Evolutionary conservation across 805 yeast species (phyloP), one percentile per base, ranked within the genome.

Genomic region (Myxozyma mucilagina): DNA sequence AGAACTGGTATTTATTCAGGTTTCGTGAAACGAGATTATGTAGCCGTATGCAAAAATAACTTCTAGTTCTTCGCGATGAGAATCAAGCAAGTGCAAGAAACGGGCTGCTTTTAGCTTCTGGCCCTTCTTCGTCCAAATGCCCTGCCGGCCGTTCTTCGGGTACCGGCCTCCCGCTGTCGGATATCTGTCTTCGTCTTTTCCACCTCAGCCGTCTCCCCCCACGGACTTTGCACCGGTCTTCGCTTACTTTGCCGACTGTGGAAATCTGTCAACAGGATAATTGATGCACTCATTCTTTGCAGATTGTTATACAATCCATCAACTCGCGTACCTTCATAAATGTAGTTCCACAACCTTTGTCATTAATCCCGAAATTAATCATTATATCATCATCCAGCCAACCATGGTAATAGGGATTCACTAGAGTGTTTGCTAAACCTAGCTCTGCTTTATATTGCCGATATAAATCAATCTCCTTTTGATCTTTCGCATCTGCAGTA

Each of bases 331-430:
- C 66, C 5, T 20, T 39, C 44, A 56, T 59, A 16, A 61, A 65
- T 20, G 61, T 14, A 16, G 49, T 58, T 9, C 59, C 60, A 0
- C 56, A 32, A 13, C 56, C 60, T 4, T 31, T 11, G 29, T 62
- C 66, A 16, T 42, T 45, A 20, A 62, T 52, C 3, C 66, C 66
- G 32, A 53, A 56, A 31, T 44, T 47, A 24, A 62, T 49, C 66
- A 62, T 59, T 32, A 62, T 49, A 8, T 44, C 36, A 39, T 62
- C 65, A 35, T 62, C 61, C 4, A 62, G 44, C 66, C 66, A 62
- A 36, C 66, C 65, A 36, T 62, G 66, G 42, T 36, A 52, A 47
- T 51, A 62, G 39, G 50, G 58, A 6, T 66, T 56, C 31, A 54
- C 65, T 16, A 62, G 31, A 34, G 50, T 39, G 41, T 56, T 56